Evolutionary conservation across 1,139 yeast genomes (phyloP).

Genomic region (Hemisphaericaspora subhashii): DNA sequence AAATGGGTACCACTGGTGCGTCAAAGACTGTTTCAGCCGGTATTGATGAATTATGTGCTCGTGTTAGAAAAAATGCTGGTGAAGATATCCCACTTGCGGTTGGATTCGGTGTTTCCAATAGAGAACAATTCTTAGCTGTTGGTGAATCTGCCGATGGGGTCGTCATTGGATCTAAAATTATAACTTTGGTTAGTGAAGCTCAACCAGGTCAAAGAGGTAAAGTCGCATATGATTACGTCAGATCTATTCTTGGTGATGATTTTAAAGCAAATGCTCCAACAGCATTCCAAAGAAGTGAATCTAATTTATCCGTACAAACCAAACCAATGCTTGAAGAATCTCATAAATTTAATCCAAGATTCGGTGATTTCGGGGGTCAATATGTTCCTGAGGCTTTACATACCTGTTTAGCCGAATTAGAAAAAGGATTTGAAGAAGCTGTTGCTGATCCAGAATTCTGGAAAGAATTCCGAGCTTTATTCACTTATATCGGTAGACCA

Average conservation of each 20-base stretch:
- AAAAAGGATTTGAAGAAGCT: conserved; percentile 82
- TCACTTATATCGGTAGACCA: conserved; percentile 92
- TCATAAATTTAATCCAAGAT: conserved; percentile 65
- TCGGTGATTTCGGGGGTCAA: conserved; percentile 98
- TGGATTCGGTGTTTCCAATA: conserved; percentile 94
- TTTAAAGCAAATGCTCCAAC: conserved; percentile 36
- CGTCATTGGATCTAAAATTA: conserved; percentile 88
- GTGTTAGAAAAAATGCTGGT: conserved; percentile 74
- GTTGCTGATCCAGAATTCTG: conserved; percentile 88
- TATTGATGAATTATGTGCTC: conserved; percentile 65
- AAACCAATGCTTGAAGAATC: conserved; percentile 51
- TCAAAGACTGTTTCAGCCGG: conserved; percentile 61
- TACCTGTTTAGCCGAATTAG: conserved; percentile 86
- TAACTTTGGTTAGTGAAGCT: conserved; percentile 66
- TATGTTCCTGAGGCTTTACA: conserved; percentile 96
- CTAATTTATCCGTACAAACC: conserved; percentile 24
- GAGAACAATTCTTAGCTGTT: conserved; percentile 83
- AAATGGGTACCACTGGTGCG: conserved; percentile 98
- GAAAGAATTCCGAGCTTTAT: conserved; percentile 84
- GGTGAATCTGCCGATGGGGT: conserved; percentile 88
- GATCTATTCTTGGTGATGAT: conserved; percentile 67
- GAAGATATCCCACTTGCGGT: conserved; percentile 82
- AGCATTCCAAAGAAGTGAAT: conserved; percentile 20
- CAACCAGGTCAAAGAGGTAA: conserved; percentile 59
- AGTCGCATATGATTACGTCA: conserved; percentile 65